Conservation (phyloP, 2,329 filamentous ascomycete genomes). For the Chalaropsis thielavioides region DNA sequence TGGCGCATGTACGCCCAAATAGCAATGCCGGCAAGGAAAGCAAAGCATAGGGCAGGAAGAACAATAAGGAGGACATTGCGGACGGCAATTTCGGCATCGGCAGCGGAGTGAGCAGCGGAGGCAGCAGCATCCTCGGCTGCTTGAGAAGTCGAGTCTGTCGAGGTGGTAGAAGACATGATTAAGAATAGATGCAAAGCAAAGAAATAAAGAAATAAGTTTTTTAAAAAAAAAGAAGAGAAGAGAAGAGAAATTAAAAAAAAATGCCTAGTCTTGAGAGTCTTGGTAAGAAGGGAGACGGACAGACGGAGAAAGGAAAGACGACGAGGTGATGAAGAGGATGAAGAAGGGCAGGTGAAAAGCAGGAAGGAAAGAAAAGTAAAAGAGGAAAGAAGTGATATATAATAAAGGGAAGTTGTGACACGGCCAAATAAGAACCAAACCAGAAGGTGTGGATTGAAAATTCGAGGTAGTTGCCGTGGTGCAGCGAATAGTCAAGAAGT, state of each 20-base stretch:
- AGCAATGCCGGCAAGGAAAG: background rate
- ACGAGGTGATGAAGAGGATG: background rate
- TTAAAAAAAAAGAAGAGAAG: background rate
- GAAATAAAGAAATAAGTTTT: background rate
- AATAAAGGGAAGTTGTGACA: constrained; percentile 1
- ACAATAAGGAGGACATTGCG: constrained; percentile 1
- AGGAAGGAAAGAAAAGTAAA: background rate
- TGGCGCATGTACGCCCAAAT: background rate
- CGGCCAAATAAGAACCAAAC: background rate
- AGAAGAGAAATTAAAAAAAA: background rate
- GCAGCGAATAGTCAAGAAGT: background rate
- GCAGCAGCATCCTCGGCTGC: background rate
- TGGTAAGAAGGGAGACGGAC: too few relatives aligned
- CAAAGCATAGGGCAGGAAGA: background rate
- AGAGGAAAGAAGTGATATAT: constrained; percentile 5
- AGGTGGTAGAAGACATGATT: constrained; percentile 1
- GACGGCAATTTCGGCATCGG: constrained; percentile 1
- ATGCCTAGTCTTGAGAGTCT: background rate
- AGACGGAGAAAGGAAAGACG: background rate
- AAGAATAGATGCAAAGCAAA: background rate
- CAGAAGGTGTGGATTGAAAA: background rate
- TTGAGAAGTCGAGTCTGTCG: background rate
- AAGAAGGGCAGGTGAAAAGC: background rate
- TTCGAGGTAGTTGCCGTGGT: background rate
- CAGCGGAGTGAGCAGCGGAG: background rate